Conservation (phyloP, 1,139 yeast species). For the Sugiyamaella sp. region DNA sequence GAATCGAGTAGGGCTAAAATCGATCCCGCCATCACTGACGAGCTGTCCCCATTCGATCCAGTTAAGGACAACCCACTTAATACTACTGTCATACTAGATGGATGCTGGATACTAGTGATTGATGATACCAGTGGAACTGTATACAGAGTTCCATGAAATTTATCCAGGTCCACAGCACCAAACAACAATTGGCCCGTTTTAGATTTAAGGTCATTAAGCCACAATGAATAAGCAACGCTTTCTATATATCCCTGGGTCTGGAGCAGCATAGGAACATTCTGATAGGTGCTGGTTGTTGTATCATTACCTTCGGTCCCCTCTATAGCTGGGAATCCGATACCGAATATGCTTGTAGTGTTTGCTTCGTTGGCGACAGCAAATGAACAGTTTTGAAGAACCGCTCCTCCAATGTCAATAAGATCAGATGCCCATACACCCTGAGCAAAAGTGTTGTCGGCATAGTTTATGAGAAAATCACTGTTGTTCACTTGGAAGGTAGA, state of each 20-base stretch:
- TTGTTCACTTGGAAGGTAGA: conserved; percentile 21
- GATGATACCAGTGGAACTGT: conserved; percentile 35
- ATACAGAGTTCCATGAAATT: conserved; percentile 48
- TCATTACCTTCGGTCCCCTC: conserved; percentile 7
- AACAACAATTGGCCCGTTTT: conserved; percentile 52
- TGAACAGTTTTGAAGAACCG: conserved; percentile 45
- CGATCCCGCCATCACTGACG: conserved; percentile 21
- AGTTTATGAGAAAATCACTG: conserved; percentile 49
- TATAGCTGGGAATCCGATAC: conserved; percentile 20
- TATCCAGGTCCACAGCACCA: conserved; percentile 61
- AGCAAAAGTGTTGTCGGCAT: conserved; percentile 66
- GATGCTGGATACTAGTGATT: conserved; percentile 20
- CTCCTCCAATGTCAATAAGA: conserved; percentile 46
- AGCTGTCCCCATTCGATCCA: conserved; percentile 18
- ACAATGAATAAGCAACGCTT: conserved; percentile 55
- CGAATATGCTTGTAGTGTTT: conserved; percentile 12
- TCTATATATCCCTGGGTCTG: conserved; percentile 39
- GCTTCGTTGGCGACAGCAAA: conserved; percentile 8
- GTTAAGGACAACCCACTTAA: conserved; percentile 26
- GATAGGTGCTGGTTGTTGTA: conserved; percentile 11
- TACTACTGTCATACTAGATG: conserved; percentile 30
- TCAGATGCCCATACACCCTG: conserved; percentile 67
- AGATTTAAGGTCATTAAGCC: conserved; percentile 48
- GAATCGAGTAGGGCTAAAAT: conserved; percentile 41
- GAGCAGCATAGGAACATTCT: conserved; percentile 23